Evolutionary conservation across 2,329 filamentous ascomycete genomes (phyloP), one percentile per base, ranked within the genome.

Genomic region (Xenosphaeropsis pyriputrescens): DNA sequence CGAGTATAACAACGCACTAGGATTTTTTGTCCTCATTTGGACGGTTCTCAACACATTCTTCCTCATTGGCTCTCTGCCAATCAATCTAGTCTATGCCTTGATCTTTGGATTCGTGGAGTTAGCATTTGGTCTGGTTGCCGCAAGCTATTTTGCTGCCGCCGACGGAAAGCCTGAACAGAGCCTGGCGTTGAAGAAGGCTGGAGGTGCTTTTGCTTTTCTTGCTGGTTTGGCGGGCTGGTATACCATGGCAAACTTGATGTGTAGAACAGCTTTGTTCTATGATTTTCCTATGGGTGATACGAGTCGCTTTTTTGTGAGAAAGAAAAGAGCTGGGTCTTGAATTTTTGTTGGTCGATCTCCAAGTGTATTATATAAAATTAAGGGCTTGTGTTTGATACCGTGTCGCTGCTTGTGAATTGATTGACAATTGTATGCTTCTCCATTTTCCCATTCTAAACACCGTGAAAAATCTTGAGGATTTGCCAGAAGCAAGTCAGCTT

Each of bases 1-100:
- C 1, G 53, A 63, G 44, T 62, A 64, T 40, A 63, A 67, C 47
- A 68, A 69, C 38, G 64, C 64, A 2, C 50, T 68, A 2, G 65
- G 65, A 1, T 66, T 68, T 47, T 68, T 64, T 42, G 61, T 68
- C 44, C 51, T 63, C 55, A 54, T 67, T 44, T 68, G 64, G 65
- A 59, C 63, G 0, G 58, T 66, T 0, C 62, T 65, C 40, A 60
- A 63, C 9, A 43, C 65, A 11, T 61, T 61, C 13, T 66, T 68
- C 42, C 46, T 66, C 2, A 51, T 68, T 3, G 63, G 59, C 4
- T 64, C 61, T 1, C 43, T 67, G 1, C 58, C 63, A 0, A 55
- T 60, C 34, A 67, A 68, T 32, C 41, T 68, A 6, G 62, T 65
- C 4, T 66, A 66, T 37, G 63, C 65, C 35, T 51, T 50, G 2